phyloP scores from a whole-genome alignment of 805 yeast species.

The Kuraishia ogatae region DNA sequence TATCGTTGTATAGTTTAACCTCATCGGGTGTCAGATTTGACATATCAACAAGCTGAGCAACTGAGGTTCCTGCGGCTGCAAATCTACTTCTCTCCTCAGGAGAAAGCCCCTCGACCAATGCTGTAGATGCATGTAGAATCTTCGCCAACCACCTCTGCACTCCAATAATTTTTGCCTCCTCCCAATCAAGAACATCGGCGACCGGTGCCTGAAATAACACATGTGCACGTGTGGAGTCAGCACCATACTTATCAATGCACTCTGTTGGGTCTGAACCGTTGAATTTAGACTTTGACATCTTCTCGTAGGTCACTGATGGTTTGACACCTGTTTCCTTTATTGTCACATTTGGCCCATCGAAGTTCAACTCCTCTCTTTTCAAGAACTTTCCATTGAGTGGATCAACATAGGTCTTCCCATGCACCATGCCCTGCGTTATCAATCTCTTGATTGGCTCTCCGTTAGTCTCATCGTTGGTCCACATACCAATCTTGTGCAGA shows the following conservation, averaged over 20 bases:
- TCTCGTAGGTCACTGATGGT: slow-evolving; percentile 63
- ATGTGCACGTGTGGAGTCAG: slow-evolving; percentile 93
- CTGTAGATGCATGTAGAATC: slow-evolving; percentile 26
- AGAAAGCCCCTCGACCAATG: slow-evolving; percentile 12
- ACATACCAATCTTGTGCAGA: slow-evolving; percentile 52
- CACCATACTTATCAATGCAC: slow-evolving; percentile 72
- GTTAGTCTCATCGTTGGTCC: slow-evolving; percentile 47
- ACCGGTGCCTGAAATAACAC: slow-evolving; percentile 89
- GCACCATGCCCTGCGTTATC: slow-evolving; percentile 97
- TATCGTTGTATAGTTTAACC: slow-evolving; percentile 45
- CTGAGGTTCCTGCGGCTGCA: background rate
- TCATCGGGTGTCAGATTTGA: slow-evolving; percentile 30
- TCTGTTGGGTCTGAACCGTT: slow-evolving; percentile 89
- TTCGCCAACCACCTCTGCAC: slow-evolving; percentile 78
- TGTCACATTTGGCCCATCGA: slow-evolving; percentile 30
- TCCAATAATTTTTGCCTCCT: slow-evolving; percentile 79
- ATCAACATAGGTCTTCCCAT: slow-evolving; percentile 74
- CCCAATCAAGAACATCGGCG: slow-evolving; percentile 79
- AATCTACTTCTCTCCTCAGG: background rate
- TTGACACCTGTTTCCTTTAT: slow-evolving; percentile 39
- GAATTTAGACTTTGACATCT: slow-evolving; percentile 94
- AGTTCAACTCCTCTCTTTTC: slow-evolving; percentile 66
- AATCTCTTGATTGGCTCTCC: slow-evolving; percentile 80
- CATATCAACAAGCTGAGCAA: slow-evolving; percentile 1
- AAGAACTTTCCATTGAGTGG: slow-evolving; percentile 69